Evolutionary conservation across 768 basidiomycete genomes (phyloP).

Genomic region (Lentinula raphanica): DNA sequence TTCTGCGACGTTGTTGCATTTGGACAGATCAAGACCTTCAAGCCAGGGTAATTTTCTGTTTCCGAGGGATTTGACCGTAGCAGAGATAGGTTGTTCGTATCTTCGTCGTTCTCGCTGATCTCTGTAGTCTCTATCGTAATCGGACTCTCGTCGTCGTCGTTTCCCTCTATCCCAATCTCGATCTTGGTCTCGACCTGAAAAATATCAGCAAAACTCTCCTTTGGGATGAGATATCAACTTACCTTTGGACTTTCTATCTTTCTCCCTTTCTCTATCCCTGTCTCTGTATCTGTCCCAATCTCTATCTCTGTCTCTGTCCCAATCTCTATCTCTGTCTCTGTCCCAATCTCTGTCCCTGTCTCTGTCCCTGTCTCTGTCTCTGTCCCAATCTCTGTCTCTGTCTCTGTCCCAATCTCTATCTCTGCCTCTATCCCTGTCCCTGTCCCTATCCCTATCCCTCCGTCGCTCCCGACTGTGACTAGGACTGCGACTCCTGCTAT

Average conservation of each 20-base stretch:
- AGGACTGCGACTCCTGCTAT: not conserved
- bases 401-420: not conserved
- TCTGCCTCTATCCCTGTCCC: constrained; percentile 14
- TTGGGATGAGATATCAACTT: too few relatives aligned
- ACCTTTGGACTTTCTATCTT: not conserved
- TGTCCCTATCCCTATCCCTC: constrained; percentile 13
- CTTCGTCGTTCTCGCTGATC: constrained; percentile 13
- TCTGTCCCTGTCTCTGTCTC: not conserved
- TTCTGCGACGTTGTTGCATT: constrained; percentile 74
- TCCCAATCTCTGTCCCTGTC: constrained; percentile 13
- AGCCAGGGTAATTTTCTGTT: constrained; percentile 53
- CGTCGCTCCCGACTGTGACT: constrained; percentile 2
- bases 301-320: constrained; percentile 10
- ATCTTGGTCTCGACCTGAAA: constrained; percentile 12
- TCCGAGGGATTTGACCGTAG: not conserved
- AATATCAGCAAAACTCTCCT: too few relatives aligned
- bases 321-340: constrained; percentile 15
- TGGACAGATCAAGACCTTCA: constrained; percentile 61
- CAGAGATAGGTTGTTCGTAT: constrained; percentile 6
- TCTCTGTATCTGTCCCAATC: constrained; percentile 18
- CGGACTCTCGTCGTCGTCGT: constrained; percentile 19
- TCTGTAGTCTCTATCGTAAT: too few relatives aligned
- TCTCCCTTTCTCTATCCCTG: not conserved
- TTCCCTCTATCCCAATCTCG: constrained; percentile 34
- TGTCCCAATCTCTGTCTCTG: not conserved